Evolutionary conservation across 306 rosid species (phyloP).

Genomic region (Casuarina equisetifolia): DNA sequence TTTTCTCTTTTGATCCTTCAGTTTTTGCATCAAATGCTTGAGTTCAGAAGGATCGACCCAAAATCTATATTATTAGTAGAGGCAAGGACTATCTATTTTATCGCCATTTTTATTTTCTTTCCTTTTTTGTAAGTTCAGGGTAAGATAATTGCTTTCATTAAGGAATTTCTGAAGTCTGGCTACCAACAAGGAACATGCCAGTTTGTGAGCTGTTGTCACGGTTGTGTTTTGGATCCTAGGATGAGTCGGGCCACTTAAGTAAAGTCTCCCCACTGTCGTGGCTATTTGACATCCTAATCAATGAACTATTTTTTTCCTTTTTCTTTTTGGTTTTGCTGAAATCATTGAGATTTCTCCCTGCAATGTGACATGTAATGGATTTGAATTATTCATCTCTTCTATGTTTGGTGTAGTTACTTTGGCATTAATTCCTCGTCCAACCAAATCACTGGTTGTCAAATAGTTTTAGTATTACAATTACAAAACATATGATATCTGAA

Average conservation of each 20-base stretch:
- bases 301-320: not conserved
- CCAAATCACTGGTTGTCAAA: not conserved
- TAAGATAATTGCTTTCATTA: not conserved
- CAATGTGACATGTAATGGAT: not conserved
- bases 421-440: not conserved
- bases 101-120: not conserved
- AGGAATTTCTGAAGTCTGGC: not conserved
- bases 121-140: not conserved
- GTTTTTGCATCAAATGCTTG: not conserved
- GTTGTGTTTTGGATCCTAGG: not conserved
- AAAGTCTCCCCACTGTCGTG: not conserved
- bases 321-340: not conserved
- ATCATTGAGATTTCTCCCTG: not conserved
- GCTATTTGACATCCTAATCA: not conserved
- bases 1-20: not conserved
- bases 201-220: not conserved
- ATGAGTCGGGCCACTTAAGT: not conserved
- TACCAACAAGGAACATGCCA: not conserved
- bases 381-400: not conserved
- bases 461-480: not conserved
- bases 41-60: not conserved
- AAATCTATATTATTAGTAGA: not conserved
- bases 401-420: constrained; percentile 1
- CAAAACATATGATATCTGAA: constrained; percentile 6
- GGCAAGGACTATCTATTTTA: not conserved